Percentiles rank a stretch among this genome's conserved stretches.
Conservation (phyloP, 306 rosid genomes). For the Pyrus communis region DNA sequence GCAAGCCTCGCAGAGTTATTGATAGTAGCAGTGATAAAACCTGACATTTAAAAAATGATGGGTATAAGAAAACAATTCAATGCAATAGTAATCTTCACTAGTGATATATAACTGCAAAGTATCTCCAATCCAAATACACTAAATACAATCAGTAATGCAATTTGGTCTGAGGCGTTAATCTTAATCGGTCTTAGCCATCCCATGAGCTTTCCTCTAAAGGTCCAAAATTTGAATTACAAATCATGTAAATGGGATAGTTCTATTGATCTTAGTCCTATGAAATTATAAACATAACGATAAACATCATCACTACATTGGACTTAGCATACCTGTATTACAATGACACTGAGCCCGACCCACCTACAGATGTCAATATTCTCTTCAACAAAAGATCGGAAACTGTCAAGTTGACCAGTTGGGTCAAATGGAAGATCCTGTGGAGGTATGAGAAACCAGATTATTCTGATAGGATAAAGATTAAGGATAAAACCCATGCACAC, state of each 20-base stretch:
- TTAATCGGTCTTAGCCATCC: background rate
- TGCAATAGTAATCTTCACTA: background rate
- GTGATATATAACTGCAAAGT: background rate
- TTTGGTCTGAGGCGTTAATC: background rate
- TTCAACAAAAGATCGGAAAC: constrained; percentile 55
- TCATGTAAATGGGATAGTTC: background rate
- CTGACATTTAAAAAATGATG: constrained; percentile 38
- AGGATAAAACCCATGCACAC: constrained; percentile 1
- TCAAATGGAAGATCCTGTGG: constrained; percentile 78
- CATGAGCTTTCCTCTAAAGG: background rate
- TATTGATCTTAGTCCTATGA: background rate
- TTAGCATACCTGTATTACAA: constrained; percentile 62
- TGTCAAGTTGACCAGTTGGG: constrained; percentile 74
- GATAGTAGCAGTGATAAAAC: constrained; percentile 68
- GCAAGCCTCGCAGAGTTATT: constrained; percentile 56
- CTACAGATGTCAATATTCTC: constrained; percentile 59
- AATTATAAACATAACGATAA: constrained; percentile 6
- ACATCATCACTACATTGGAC: constrained; percentile 7
- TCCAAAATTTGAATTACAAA: background rate
- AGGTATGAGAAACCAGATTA: constrained; percentile 16
- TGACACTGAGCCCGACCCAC: constrained; percentile 71
- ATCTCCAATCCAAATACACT: background rate
- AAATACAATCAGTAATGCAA: background rate
- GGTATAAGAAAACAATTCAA: constrained; percentile 1
- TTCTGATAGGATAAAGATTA: background rate